Conservation (phyloP, 2,329 filamentous ascomycete genomes). For the Plectosphaerella sp. region DNA sequence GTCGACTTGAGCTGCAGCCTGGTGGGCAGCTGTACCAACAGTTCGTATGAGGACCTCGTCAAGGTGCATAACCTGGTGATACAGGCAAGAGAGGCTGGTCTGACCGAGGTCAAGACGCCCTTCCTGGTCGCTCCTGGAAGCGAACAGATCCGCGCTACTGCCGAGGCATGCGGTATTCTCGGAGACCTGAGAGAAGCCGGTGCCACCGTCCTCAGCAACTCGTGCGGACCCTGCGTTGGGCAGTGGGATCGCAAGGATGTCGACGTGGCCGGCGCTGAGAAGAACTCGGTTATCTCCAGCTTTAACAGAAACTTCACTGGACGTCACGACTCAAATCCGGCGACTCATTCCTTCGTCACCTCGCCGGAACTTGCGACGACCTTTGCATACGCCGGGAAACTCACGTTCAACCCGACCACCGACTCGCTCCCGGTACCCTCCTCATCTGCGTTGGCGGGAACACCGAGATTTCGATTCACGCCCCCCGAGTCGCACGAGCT, state of each 20-base stretch:
- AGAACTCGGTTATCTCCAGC: constrained; percentile 26
- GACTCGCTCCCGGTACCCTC: constrained; percentile 14
- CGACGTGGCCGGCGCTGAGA: constrained; percentile 15
- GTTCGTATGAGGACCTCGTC: constrained; percentile 28
- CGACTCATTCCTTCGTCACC: constrained; percentile 43
- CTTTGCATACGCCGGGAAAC: constrained; percentile 31
- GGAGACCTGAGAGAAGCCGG: constrained; percentile 21
- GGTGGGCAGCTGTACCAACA: constrained; percentile 29
- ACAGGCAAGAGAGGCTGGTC: constrained; percentile 22
- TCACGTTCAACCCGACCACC: constrained; percentile 24
- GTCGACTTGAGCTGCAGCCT: constrained; percentile 21
- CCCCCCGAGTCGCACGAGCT: constrained; percentile 20
- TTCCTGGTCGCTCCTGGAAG: constrained; percentile 27
- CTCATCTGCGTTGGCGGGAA: not conserved
- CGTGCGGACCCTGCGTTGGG: constrained; percentile 28
- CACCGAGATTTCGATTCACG: constrained; percentile 17
- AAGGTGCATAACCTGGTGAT: constrained; percentile 21
- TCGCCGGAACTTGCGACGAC: constrained; percentile 41
- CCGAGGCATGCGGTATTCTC: constrained; percentile 22
- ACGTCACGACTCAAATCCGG: constrained; percentile 31
- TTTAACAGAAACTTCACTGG: constrained; percentile 32
- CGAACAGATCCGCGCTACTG: constrained; percentile 25
- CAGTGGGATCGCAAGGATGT: constrained; percentile 29
- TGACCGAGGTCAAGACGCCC: constrained; percentile 20
- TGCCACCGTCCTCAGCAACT: constrained; percentile 22